phyloP scores from a whole-genome alignment of 208 protist species.

The Trypanosoma platydactyli region DNA sequence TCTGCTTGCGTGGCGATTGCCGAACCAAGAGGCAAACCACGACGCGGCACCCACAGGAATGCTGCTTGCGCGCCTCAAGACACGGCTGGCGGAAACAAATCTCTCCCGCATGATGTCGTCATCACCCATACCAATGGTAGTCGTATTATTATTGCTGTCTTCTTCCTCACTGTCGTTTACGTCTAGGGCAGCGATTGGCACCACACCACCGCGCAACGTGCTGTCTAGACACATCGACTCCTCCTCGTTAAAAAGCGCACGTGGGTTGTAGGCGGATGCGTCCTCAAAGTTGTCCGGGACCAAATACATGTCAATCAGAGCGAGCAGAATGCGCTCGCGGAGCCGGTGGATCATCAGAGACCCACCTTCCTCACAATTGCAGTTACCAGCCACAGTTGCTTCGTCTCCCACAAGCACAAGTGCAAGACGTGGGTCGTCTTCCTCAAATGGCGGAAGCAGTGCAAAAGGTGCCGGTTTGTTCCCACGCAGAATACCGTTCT shows the following conservation, averaged over 20 bases:
- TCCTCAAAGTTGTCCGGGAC: slow-evolving; percentile 35
- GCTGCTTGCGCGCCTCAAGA: slow-evolving; percentile 4
- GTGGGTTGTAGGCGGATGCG: slow-evolving; percentile 21
- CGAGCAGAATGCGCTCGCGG: slow-evolving; percentile 39
- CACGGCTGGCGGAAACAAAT: background rate
- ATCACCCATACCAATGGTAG: background rate
- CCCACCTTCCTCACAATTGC: slow-evolving; percentile 5
- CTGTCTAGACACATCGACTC: background rate
- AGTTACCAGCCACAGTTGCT: background rate
- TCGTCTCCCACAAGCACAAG: slow-evolving; percentile 14
- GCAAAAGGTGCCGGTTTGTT: slow-evolving; percentile 40
- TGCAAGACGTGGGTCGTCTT: slow-evolving; percentile 17
- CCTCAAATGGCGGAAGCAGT: slow-evolving; percentile 37
- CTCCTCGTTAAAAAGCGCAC: slow-evolving; percentile 17
- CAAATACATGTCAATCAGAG: slow-evolving; percentile 63
- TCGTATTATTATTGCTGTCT: background rate
- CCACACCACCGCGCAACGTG: slow-evolving; percentile 1
- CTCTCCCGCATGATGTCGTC: background rate
- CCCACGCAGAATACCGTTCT: slow-evolving; percentile 66
- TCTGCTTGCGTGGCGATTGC: slow-evolving; percentile 12
- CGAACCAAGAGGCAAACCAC: slow-evolving; percentile 30
- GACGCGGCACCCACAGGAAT: slow-evolving; percentile 4
- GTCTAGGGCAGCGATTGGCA: background rate
- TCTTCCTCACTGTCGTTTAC: slow-evolving; percentile 16
- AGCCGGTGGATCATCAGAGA: slow-evolving; percentile 22